Base-by-base conservation (phyloP, 1,284 basidiomycete species). In the Rhodotorula mucilaginosa region DNA sequence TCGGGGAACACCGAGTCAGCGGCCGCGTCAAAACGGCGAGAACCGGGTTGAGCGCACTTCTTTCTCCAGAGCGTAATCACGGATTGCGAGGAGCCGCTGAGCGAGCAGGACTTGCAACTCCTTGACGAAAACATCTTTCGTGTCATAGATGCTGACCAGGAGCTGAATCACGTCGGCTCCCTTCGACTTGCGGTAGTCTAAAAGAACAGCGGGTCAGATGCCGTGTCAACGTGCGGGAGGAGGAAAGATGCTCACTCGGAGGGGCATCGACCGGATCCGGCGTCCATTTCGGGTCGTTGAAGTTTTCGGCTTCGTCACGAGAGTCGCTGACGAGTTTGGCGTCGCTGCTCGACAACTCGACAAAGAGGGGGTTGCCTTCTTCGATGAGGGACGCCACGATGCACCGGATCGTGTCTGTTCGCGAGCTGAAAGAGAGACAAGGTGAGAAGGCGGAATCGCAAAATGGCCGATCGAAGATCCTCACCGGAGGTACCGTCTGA, bases 211-310 rank as follows among this genome's bases (percentile, higher is more conserved):
- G 12, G 46, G 13, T 34, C 47, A 56, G 39, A n/a, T 5, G 3
- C 15, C 54, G 16, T 56, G 15, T 8, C 4, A 3, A 12, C 6
- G 31, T 10, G 23, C 31, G 13, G 13, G 31, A 0, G 5, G 15
- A 29, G 48, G 39, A 8, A 31, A 47, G 23, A 47, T 3, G 80
- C 86, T 76, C 71, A 91, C 90, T 89, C 70, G 92, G 91, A 0
- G 93, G 93, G 58, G 94, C 94, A 80, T 97, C 95, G 66, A 93
- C 86, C 0, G 95, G 93, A 78, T 97, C 93, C 0, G 95, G 94
- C 65, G 90, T 89, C 95, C 95, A 97, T 73, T 90, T 89, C 0
- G 91, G 88, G 80, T 97, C 92, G 2, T 84, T 85, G 78, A 90
- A 97, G 76, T 95, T 90, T 75, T 96, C 93, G 7, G 79, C 79